These are phyloP conservation scores for Colletotrichum shisoi DNA, from an alignment of 2,329 filamentous ascomycete genomes.

Conservation along the genomic window DNA sequence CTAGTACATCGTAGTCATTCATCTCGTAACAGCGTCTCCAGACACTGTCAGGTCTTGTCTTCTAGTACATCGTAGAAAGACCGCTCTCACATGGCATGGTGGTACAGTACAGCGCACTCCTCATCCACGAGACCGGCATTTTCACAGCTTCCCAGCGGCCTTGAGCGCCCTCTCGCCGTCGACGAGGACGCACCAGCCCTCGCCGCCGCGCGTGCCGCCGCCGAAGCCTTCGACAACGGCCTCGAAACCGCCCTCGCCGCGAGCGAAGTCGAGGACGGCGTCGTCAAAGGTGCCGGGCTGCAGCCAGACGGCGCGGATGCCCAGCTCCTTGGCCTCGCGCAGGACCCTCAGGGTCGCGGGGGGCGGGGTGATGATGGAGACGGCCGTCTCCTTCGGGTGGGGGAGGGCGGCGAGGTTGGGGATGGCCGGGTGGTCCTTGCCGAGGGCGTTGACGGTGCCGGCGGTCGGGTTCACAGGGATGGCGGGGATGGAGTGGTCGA, in stretches of 20 bases:
- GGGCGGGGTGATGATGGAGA: conserved; percentile 90
- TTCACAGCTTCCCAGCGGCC: conserved; percentile 62
- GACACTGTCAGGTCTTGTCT: background rate
- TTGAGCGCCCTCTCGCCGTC: conserved; percentile 75
- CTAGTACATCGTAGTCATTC: conserved; percentile 1
- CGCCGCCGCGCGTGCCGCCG: conserved; percentile 62
- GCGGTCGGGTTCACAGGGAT: conserved; percentile 83
- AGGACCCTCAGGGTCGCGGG: conserved; percentile 76
- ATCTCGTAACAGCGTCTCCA: conserved; percentile 10
- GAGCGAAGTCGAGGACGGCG: conserved; percentile 74
- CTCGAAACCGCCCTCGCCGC: conserved; percentile 67
- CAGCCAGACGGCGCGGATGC: conserved; percentile 81
- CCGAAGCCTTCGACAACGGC: conserved; percentile 73
- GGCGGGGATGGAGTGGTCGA: conserved; percentile 75
- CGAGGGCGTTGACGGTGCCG: conserved; percentile 62
- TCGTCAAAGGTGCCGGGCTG: conserved; percentile 90
- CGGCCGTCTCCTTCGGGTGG: conserved; percentile 72
- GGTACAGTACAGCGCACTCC: too few species aligned
- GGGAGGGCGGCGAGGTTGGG: conserved; percentile 71
- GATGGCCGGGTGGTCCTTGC: conserved; percentile 68
- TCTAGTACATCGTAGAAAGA: background rate
- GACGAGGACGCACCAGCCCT: conserved; percentile 88
- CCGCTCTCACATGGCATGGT: background rate
- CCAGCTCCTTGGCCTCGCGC: conserved; percentile 76
- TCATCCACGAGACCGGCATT: background rate